These are phyloP conservation scores for Scheffersomyces spartinae DNA, from an alignment of 805 yeast species.

Conservation along the genomic window DNA sequence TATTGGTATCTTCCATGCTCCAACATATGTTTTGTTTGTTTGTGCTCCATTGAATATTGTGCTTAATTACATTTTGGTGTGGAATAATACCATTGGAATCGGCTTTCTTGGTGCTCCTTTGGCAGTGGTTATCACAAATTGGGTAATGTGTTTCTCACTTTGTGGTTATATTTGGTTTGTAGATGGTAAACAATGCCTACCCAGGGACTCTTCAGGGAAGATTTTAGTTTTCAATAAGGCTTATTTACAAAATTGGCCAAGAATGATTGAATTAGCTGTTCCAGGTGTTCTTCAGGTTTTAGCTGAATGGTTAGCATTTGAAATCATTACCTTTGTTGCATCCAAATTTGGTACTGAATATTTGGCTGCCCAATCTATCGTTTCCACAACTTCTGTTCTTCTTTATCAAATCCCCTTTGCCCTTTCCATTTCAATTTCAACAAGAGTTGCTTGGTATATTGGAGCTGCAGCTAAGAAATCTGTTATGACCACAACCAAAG, in stretches of 20 bases:
- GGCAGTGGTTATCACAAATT: slow-evolving; percentile 59
- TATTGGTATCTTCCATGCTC: slow-evolving; percentile 72
- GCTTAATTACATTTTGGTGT: slow-evolving; percentile 57
- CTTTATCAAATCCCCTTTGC: slow-evolving; percentile 71
- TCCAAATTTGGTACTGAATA: slow-evolving; percentile 55
- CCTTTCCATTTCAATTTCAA: slow-evolving; percentile 61
- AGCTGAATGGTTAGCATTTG: slow-evolving; percentile 74
- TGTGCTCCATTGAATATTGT: slow-evolving; percentile 70
- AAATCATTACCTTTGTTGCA: slow-evolving; percentile 58
- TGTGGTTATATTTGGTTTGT: slow-evolving; percentile 32
- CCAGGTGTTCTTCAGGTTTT: slow-evolving; percentile 71
- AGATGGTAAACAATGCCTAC: slow-evolving; percentile 35
- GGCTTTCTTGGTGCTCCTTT: slow-evolving; percentile 75
- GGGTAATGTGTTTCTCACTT: slow-evolving; percentile 54
- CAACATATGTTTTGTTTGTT: slow-evolving; percentile 54
- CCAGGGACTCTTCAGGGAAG: too few relatives aligned
- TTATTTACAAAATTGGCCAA: slow-evolving; percentile 47
- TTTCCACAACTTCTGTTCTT: slow-evolving; percentile 55
- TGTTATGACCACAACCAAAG: slow-evolving; percentile 22
- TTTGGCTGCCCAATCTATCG: slow-evolving; percentile 65
- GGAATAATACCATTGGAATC: slow-evolving; percentile 42
- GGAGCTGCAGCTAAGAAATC: slow-evolving; percentile 47
- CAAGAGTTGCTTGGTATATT: slow-evolving; percentile 65
- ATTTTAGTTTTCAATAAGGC: slow-evolving; percentile 22
- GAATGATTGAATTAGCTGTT: slow-evolving; percentile 51